Base-by-base conservation (phyloP, 345 rosid genomes). In the Balakata baccata region DNA sequence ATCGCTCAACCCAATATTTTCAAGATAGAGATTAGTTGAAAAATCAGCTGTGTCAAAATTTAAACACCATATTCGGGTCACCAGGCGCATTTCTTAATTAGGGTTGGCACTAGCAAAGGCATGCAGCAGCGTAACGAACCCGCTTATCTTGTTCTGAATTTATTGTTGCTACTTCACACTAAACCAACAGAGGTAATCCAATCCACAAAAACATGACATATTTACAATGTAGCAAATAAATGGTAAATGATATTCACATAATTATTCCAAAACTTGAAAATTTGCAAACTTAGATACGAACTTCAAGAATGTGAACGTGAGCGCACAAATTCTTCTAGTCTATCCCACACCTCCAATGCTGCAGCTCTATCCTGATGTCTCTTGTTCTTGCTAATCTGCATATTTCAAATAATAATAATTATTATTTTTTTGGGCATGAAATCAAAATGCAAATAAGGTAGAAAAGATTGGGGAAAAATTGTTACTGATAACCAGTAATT, bases 341-440 rank as follows among this genome's bases (percentile, higher is more conserved):
- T 84, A 79, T 92, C 96, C 98, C 97, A 92, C 76, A 95, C 96
- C 88, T 95, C 96, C 81, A 95, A 82, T 7, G 97, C 98, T 20
- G 98, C 99, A 69, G 99, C 92, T 51, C 96, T 85, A 66, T 95
- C 99, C 75, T 91, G 96, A 80, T 95, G 98, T 41, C 98, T 80
- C 85, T 92, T 92, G 64, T 95, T 92, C 87, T 92, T 92, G 87
- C 99, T 95, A 58, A 95, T 92, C 99, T 92, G 92, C 85, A 75
- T 18, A 51, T 29, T 29, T 29, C 34, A 29, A 29, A 29, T 29
- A 29, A 29, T 29, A 1, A 29, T n/a, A n/a, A n/a, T n/a, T n/a
- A n/a, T n/a, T n/a, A n/a, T n/a, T n/a, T n/a, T n/a, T n/a, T n/a
- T n/a, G n/a, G n/a, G n/a, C n/a, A n/a, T n/a, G n/a, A n/a, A n/a